Base-by-base conservation (phyloP, 1,284 basidiomycete species). In the Apiotrichum sp. region DNA sequence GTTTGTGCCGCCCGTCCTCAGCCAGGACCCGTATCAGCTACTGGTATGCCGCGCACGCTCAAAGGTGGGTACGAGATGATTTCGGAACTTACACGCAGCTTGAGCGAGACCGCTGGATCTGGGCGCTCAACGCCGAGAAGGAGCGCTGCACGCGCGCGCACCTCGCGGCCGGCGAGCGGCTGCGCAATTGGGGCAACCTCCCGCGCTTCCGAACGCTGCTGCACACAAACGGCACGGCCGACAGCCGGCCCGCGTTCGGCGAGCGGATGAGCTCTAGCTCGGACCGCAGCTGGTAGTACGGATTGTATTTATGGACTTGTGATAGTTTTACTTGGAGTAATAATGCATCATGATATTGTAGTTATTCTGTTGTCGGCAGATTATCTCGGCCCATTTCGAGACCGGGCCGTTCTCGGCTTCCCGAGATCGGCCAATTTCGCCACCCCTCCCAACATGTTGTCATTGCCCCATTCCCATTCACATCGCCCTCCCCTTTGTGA, bases 71-170 rank as follows among this genome's bases (percentile, higher is more conserved):
- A 2, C 22, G 22, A 22, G n/a, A n/a, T n/a, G n/a, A 22, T 22
- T 22, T 22, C 22, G 22, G 22, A 22, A 22, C 22, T 22, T 22
- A 22, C 22, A 22, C 22, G 22, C 54, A 76, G 75, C 70, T 77
- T 45, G 75, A 77, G 56, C 58, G 75, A 29, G 74, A 77, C 63
- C 54, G 69, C n/a, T 77, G 75, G 75, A 66, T 77, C 0, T 73
- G 73, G 71, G 71, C 68, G 6, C 64, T 75, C 47, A 74, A 75
- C 54, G 66, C 69, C 16, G 75, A 77, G 58, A 75, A 72, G 65
- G 73, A 77, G 55, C 55, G 73, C 13, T 67, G 69, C 47, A 67
- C 67, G 4, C 63, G 71, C 39, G 48, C 56, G 8, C 68, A 75
- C 55, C 47, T 64, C 0, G 51, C 53, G 34, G 54, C 66, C 8